Evolutionary conservation across 2,329 filamentous ascomycete species (phyloP), one percentile per base, ranked within the genome.

Genomic region (Fonsecaea erecta): DNA sequence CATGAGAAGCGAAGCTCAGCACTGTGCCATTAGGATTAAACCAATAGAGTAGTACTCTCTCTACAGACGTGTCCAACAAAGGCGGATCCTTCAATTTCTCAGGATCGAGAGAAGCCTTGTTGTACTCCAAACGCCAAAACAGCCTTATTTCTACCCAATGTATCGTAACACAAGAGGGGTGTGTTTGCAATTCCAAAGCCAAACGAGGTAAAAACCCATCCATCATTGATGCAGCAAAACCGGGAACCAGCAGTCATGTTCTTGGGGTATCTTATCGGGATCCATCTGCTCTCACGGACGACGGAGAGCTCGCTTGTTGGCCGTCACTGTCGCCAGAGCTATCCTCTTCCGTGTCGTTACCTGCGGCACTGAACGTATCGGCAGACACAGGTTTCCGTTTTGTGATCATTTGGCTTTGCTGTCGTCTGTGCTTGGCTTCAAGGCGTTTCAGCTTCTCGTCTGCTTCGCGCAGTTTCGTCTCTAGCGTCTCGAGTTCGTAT

Each of bases 401-500:
- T 28, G 57, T 52, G 57, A 35, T 35, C 11, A 52, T 30, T 59
- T 66, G 55, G 57, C 63, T 66, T 35, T 67, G 68, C 16, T 61
- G 60, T n/a, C 67, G 62, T 32, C 35, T 56, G 60, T 68, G 68
- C 35, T 68, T 71, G 24, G 69, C 59, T 54, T 71, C 63, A 32
- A 71, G 61, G 55, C 55, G 56, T 80, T 82, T 86, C 60, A 98
- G 84, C 52, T 90, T 89, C 71, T 90, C 85, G 79, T 97, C 93
- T 79, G 95, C 92, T 74, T 93, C 92, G 72, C 88, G 89, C 72
- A 98, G 87, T 72, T 88, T 89, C 59, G 88, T 88, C 79, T 97
- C 92, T 73, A 98, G 88, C 63, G 89, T 88, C 78, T 96, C 89
- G 71, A 98, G 89, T 78, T 97, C 92, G 68, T 88, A 86, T 62